phyloP scores from a whole-genome alignment of 306 rosid species.

The Castanea mollissima region DNA sequence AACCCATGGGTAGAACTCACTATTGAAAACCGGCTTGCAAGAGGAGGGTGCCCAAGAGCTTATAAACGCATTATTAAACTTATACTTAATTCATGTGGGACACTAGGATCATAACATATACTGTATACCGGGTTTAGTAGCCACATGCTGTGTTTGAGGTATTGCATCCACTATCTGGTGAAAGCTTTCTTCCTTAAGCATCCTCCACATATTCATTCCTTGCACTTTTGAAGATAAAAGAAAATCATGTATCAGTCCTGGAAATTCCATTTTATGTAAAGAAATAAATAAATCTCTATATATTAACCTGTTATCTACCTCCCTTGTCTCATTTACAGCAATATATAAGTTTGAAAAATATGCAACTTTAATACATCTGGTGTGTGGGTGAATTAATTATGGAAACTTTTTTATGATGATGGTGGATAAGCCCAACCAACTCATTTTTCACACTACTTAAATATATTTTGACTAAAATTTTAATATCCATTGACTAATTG shows the following conservation, averaged over 20 bases:
- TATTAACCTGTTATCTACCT: background rate
- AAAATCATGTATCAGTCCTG: too few species aligned
- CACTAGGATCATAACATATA: too few species aligned
- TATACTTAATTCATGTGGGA: too few species aligned
- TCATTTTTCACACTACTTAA: background rate
- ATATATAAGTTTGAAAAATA: background rate
- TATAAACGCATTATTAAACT: too few species aligned
- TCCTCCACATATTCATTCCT: background rate
- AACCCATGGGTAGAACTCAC: too few species aligned
- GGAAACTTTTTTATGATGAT: background rate
- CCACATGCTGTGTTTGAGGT: too few species aligned
- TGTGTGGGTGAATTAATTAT: background rate
- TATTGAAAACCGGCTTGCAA: too few species aligned
- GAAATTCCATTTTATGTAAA: too few species aligned
- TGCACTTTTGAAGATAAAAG: background rate
- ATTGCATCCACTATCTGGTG: background rate
- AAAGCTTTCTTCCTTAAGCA: background rate
- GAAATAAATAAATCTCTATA: background rate
- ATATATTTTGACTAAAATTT: background rate
- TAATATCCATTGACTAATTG: background rate
- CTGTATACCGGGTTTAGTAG: too few species aligned
- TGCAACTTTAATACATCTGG: background rate
- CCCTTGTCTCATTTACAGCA: background rate
- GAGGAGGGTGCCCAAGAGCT: too few species aligned
- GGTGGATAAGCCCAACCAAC: background rate